A percentile compares a stretch with the other conserved stretches of the same genome.
phyloP scores from a whole-genome alignment of 352 stramenopile genomes.

The Phytophthora podocarpi region DNA sequence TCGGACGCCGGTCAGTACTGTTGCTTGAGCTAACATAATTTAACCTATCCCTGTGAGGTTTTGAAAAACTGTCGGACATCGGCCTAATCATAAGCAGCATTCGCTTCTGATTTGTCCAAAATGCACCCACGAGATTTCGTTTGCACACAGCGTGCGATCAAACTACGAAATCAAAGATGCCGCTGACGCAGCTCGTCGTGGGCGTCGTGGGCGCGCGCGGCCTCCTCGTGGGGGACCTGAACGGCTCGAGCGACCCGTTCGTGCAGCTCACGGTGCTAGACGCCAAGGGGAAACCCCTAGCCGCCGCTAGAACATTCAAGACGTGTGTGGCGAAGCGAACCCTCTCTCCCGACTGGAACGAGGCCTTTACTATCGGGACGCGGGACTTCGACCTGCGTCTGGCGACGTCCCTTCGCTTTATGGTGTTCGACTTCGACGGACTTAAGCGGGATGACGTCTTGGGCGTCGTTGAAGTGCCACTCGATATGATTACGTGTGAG shows the following conservation, averaged over 20 bases:
- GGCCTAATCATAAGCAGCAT: no score
- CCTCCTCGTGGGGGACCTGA: constrained; percentile 67
- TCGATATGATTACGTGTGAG: constrained; percentile 46
- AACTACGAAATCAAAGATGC: constrained; percentile 15
- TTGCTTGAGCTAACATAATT: no score
- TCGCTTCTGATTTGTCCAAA: no score
- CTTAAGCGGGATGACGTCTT: constrained; percentile 67
- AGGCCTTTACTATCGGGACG: constrained; percentile 52
- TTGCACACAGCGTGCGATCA: no score
- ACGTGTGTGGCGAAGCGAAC: constrained; percentile 56
- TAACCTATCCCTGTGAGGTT: no score
- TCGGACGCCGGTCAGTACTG: no score
- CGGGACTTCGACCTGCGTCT: constrained; percentile 58
- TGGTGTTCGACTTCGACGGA: constrained; percentile 64
- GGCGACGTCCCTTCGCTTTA: constrained; percentile 64
- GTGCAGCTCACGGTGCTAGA: constrained; percentile 63
- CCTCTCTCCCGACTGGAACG: constrained; percentile 56
- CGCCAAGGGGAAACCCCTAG: constrained; percentile 45
- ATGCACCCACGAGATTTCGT: no score
- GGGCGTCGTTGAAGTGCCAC: constrained; percentile 69
- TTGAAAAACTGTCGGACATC: no score
- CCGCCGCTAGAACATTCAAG: constrained; percentile 46
- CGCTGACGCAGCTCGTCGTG: constrained; percentile 44
- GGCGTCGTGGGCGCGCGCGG: constrained; percentile 58
- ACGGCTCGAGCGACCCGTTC: constrained; percentile 79